Evolutionary conservation across 2,329 filamentous ascomycete species (phyloP).

Genomic region (Neurospora sp.): DNA sequence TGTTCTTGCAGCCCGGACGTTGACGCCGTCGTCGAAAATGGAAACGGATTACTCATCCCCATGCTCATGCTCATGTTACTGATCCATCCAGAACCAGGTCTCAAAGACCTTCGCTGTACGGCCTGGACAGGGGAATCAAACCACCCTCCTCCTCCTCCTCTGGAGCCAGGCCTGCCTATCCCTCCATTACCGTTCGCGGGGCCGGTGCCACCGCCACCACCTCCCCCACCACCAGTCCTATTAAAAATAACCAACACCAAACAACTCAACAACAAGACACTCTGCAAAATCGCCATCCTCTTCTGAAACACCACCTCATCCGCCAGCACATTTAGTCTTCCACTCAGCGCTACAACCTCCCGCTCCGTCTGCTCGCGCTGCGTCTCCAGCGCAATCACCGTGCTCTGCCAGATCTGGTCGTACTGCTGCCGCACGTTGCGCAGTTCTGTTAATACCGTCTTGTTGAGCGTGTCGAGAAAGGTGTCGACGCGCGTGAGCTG

Average conservation of each 20-base stretch:
- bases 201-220: not conserved
- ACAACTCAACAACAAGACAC: slow-evolving; percentile 75
- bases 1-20: not conserved
- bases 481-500: slow-evolving; percentile 74
- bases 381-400: slow-evolving; percentile 79
- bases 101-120: not conserved
- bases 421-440: slow-evolving; percentile 73
- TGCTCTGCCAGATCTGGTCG: slow-evolving; percentile 94
- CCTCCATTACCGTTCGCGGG: not conserved
- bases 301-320: slow-evolving; percentile 85
- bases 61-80: not conserved
- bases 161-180: not conserved
- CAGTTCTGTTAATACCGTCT: slow-evolving; percentile 74
- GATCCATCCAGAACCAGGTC: not conserved
- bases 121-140: not conserved
- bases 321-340: slow-evolving; percentile 77
- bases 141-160: not conserved
- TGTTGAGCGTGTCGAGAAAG: slow-evolving; percentile 79
- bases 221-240: slow-evolving; percentile 31
- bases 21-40: not conserved
- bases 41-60: not conserved
- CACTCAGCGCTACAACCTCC: slow-evolving; percentile 73
- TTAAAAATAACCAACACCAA: slow-evolving; percentile 81
- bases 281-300: slow-evolving; percentile 87
- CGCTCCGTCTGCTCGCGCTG: slow-evolving; percentile 76